Base-by-base conservation (phyloP, 768 basidiomycete species). In the Dentipellis sp. region DNA sequence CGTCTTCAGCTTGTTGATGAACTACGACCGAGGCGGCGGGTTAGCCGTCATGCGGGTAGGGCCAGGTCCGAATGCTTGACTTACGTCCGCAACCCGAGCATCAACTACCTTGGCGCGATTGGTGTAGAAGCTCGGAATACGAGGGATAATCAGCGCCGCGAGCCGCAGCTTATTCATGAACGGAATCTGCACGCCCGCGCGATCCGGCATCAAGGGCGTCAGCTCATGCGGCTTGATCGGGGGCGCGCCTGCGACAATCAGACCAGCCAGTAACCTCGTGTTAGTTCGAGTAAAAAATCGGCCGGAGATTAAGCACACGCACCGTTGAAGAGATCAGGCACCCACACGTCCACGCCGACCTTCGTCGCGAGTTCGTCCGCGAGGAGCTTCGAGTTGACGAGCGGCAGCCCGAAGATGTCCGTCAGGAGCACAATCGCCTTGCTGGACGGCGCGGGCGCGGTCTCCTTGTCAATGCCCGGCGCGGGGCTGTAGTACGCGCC, bases 271-370 rank as follows among this genome's bases (percentile, higher is more conserved):
- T 3, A 29, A 6, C 29, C 29, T 29, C 29, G 29, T 6, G 29
- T 29, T 6, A 29, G 29, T 3, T n/a, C 42, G 21, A 52, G 35
- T 16, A 34, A 12, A 21, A 42, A 11, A 6, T 21, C 11, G 17
- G 21, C 9, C 3, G 14, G 34, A 23, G 14, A 22, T 21, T 11
- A 7, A 36, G 50, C 16, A 54, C 37, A 62, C 69, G 48, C 53
- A 78, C 82, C 83, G 58, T 71, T 64, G 60, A 83, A 85, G 50
- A 81, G 65, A 67, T 86, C 81, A 9, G 83, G 83, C 16, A 82
- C 72, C 77, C 80, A 85, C 16, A 83, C 82, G 60, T 85, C 83
- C 58, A 82, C 80, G 16, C 71, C 67, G 29, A 84, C 62, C 16
- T 67, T 61, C 55, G 74, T 67, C 8, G 81, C 73, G 21, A 83